Percentiles rank a stretch among this genome's conserved stretches.
phyloP scores from a whole-genome alignment of 805 yeast species.

The Candida pseudoglaebosa region DNA sequence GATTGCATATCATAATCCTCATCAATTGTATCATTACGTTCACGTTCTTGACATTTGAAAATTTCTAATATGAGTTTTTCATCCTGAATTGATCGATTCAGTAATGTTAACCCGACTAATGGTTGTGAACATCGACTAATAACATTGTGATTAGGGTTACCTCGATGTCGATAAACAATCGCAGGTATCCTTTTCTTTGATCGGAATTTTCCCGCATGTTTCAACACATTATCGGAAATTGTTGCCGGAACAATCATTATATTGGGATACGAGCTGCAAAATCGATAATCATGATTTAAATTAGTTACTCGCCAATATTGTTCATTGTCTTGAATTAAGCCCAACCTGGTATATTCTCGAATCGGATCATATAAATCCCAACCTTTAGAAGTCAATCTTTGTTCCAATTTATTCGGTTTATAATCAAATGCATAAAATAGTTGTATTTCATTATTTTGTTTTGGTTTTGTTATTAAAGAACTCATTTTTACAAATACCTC shows the following conservation, averaged over 20 bases:
- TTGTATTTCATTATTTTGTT: slow-evolving; percentile 37
- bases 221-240: slow-evolving; percentile 76
- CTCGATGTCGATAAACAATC: slow-evolving; percentile 66
- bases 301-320: slow-evolving; percentile 66
- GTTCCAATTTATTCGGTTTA: slow-evolving; percentile 69
- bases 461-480: slow-evolving; percentile 57
- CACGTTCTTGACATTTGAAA: slow-evolving; percentile 53
- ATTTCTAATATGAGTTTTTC: slow-evolving; percentile 76
- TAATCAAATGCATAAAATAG: slow-evolving; percentile 78
- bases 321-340: slow-evolving; percentile 33
- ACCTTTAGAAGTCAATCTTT: slow-evolving; percentile 45
- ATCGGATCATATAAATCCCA: slow-evolving; percentile 68
- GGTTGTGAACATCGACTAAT: slow-evolving; percentile 93
- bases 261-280: slow-evolving; percentile 76
- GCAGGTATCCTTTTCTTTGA: slow-evolving; percentile 85
- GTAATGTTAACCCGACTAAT: slow-evolving; percentile 75
- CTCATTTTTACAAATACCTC: slow-evolving; percentile 74
- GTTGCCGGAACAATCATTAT: slow-evolving; percentile 65
- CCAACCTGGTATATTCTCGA: slow-evolving; percentile 73
- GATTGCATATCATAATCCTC: slow-evolving; percentile 21
- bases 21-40: slow-evolving; percentile 16
- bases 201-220: slow-evolving; percentile 80
- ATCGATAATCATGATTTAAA: slow-evolving; percentile 59
- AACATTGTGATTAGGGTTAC: slow-evolving; percentile 52
- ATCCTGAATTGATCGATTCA: slow-evolving; percentile 85